phyloP scores from a whole-genome alignment of 176 grass and related monocot genomes.

The Cenchrus americanus region DNA sequence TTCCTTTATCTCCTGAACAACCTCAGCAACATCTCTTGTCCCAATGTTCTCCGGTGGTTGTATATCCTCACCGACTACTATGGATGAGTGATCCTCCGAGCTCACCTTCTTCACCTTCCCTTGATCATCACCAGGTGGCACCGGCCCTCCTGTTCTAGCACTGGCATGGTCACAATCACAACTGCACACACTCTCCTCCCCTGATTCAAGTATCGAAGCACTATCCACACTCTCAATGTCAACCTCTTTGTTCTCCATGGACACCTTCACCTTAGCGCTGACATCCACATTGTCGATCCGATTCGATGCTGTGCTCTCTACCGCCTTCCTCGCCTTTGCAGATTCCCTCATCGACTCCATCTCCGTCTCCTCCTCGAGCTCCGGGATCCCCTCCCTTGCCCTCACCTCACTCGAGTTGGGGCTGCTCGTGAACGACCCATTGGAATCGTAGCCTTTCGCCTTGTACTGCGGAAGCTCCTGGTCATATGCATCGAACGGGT shows the following conservation, averaged over 20 bases:
- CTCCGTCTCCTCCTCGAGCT: constrained; percentile 93
- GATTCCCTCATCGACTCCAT: constrained; percentile 65
- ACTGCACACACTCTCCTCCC: constrained; percentile 52
- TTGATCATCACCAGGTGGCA: neutral
- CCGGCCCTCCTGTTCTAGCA: constrained; percentile 4
- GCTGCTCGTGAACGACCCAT: constrained; percentile 64
- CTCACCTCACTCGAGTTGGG: constrained; percentile 88
- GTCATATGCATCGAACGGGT: constrained; percentile 72
- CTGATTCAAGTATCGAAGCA: constrained; percentile 39
- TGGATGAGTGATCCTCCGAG: constrained; percentile 54
- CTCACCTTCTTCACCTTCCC: constrained; percentile 51
- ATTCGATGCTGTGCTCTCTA: constrained; percentile 48
- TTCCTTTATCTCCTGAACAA: constrained; percentile 77
- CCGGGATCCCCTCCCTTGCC: constrained; percentile 88
- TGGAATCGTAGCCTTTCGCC: constrained; percentile 20
- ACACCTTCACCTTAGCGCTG: constrained; percentile 44
- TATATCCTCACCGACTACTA: constrained; percentile 41
- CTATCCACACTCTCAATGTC: constrained; percentile 47
- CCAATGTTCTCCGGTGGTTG: constrained; percentile 36
- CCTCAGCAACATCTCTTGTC: constrained; percentile 66
- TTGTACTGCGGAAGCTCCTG: constrained; percentile 50
- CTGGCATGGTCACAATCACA: constrained; percentile 41
- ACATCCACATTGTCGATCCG: constrained; percentile 48
- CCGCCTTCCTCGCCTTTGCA: constrained; percentile 53
- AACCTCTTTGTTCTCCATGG: constrained; percentile 41